A percentile compares a stretch with the other conserved stretches of the same genome.
phyloP scores from a whole-genome alignment of 2,329 filamentous ascomycete genomes.

The Westerdykella aurantiaca region DNA sequence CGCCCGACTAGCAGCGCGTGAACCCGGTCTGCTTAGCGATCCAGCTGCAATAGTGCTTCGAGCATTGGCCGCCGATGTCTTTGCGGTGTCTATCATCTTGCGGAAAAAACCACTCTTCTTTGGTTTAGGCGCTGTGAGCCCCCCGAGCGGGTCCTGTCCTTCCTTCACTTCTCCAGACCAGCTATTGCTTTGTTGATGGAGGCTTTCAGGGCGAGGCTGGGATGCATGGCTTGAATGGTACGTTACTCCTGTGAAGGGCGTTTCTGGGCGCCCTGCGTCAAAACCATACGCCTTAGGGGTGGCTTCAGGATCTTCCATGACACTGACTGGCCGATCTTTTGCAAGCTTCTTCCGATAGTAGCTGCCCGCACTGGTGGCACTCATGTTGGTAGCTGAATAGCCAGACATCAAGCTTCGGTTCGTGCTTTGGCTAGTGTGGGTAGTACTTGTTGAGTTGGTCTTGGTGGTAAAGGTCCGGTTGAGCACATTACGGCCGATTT shows the following conservation, averaged over 20 bases:
- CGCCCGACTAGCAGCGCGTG: conserved; percentile 36
- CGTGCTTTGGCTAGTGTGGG: conserved; percentile 63
- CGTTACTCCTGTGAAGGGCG: conserved; percentile 67
- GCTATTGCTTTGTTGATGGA: conserved; percentile 28
- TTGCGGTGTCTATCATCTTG: conserved; percentile 89
- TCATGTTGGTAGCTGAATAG: conserved; percentile 81
- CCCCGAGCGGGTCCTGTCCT: conserved; percentile 65
- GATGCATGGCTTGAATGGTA: conserved; percentile 86
- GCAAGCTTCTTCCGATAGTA: conserved; percentile 67
- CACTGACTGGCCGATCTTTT: conserved; percentile 55
- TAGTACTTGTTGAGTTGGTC: conserved; percentile 69
- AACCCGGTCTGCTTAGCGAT: conserved; percentile 39
- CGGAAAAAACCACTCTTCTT: conserved; percentile 85
- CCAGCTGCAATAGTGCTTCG: conserved; percentile 74
- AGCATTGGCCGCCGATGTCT: conserved; percentile 85
- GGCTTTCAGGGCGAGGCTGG: conserved; percentile 52
- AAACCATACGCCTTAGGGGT: conserved; percentile 33
- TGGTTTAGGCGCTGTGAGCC: conserved; percentile 69
- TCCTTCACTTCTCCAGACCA: conserved; percentile 58
- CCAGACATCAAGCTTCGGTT: conserved; percentile 91
- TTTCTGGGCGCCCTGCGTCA: conserved; percentile 44
- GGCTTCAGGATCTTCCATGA: conserved; percentile 51
- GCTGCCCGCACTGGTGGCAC: conserved; percentile 91
- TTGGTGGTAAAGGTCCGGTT: conserved; percentile 82
- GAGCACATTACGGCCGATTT: conserved; percentile 64